A percentile compares a stretch with the other conserved stretches of the same genome.
These are phyloP conservation scores for Bidens hawaiensis DNA, from an alignment of 140 eudicot species.

Conservation along the genomic window DNA sequence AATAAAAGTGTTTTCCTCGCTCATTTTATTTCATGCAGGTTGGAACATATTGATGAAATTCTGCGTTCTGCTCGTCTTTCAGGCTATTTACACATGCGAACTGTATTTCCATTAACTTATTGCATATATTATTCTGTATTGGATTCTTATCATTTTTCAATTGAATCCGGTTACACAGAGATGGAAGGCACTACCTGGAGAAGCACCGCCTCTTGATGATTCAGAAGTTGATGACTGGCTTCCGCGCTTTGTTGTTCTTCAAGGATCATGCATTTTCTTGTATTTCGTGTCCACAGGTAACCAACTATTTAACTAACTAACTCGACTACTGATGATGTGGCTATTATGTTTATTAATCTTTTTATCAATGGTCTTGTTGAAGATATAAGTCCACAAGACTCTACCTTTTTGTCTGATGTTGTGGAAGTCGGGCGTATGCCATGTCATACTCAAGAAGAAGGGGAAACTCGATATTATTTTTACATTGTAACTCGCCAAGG, in stretches of 20 bases:
- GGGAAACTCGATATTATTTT: conserved; percentile 55
- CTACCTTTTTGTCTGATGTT: conserved; percentile 72
- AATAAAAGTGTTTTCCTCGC: background rate
- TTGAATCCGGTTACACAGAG: conserved; percentile 40
- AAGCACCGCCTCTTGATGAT: conserved; percentile 78
- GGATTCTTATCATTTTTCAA: background rate
- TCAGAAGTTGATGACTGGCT: conserved; percentile 92
- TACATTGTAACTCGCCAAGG: conserved; percentile 72
- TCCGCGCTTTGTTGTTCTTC: conserved; percentile 88
- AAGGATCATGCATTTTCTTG: conserved; percentile 73
- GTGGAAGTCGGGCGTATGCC: conserved; percentile 81
- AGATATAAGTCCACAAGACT: conserved; percentile 86
- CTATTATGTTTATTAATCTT: background rate
- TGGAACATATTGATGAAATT: conserved; percentile 80
- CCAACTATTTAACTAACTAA: conserved; percentile 32
- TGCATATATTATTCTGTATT: background rate
- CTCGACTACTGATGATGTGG: background rate
- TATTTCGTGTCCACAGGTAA: conserved; percentile 69
- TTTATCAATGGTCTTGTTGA: background rate
- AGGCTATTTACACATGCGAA: conserved; percentile 67
- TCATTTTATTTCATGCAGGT: conserved; percentile 31
- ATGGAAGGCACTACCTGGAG: conserved; percentile 97
- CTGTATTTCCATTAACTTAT: conserved; percentile 32
- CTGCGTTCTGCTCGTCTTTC: conserved; percentile 74
- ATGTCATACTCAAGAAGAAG: conserved; percentile 54